A percentile compares a stretch with the other conserved stretches of the same genome.
These are phyloP conservation scores for Grigorovia transvaalensis DNA, from an alignment of 805 yeast genomes.

Conservation along the genomic window DNA sequence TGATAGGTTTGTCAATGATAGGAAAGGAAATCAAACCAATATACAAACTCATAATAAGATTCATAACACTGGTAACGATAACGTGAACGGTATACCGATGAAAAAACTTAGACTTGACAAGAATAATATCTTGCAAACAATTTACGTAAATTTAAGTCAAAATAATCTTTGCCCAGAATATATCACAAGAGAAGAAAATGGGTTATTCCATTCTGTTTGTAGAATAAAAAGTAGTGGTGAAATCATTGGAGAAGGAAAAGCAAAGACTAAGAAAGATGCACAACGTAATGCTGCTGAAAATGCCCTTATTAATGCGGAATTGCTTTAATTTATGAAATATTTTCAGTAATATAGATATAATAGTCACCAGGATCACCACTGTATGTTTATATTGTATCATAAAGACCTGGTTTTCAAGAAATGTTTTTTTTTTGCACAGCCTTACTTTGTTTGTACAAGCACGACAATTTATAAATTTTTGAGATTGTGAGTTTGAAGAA, in stretches of 20 bases:
- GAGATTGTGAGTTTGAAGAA: too few species aligned
- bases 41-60: not conserved
- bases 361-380: too few species aligned
- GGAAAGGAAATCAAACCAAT: too few species aligned
- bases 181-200: not conserved
- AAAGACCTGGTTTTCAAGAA: too few species aligned
- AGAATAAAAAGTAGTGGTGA: conserved; percentile 4
- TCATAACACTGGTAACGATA: not conserved
- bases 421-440: too few species aligned
- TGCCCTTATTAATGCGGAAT: conserved; percentile 3
- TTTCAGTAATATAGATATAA: too few species aligned
- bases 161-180: conserved; percentile 5
- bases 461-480: too few species aligned
- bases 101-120: not conserved
- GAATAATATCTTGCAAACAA: conserved; percentile 2
- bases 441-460: too few species aligned
- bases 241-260: conserved; percentile 9
- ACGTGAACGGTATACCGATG: not conserved
- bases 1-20: not conserved
- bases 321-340: not conserved
- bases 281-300: conserved; percentile 10
- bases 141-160: conserved; percentile 5
- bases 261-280: conserved; percentile 10
- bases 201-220: conserved; percentile 8
- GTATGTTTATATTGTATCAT: too few species aligned